These are phyloP conservation scores for Fusarium anthophilum DNA, from an alignment of 2,329 filamentous ascomycete species.

Conservation along the genomic window DNA sequence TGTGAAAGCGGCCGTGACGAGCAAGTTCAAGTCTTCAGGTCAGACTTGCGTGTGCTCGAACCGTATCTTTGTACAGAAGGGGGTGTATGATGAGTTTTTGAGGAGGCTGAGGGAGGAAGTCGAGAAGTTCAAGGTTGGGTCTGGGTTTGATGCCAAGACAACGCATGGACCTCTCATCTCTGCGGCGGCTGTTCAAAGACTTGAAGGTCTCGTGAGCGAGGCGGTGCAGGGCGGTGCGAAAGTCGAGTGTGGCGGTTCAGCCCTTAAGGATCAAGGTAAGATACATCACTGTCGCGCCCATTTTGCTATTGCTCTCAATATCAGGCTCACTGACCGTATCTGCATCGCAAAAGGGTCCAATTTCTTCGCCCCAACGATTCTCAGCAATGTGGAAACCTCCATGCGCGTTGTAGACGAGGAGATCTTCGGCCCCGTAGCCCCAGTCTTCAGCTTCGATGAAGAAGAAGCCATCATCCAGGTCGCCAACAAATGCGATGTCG, in stretches of 20 bases:
- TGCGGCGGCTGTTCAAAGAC: background rate
- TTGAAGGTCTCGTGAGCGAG: background rate
- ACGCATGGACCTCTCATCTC: constrained; percentile 68
- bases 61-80: constrained; percentile 76
- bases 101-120: constrained; percentile 62
- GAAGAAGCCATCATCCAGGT: constrained; percentile 59
- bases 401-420: constrained; percentile 70
- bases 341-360: constrained; percentile 50
- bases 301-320: background rate
- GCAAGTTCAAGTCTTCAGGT: constrained; percentile 88
- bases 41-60: constrained; percentile 92
- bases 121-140: constrained; percentile 63
- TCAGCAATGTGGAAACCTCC: constrained; percentile 65
- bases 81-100: constrained; percentile 76
- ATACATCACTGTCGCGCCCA: background rate
- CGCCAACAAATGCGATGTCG: constrained; percentile 71
- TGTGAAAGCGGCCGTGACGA: constrained; percentile 65
- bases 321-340: background rate
- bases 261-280: background rate
- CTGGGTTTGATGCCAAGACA: constrained; percentile 70
- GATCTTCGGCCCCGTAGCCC: constrained; percentile 71
- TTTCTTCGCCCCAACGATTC: constrained; percentile 76
- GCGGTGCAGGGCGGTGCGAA: background rate
- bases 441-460: constrained; percentile 70
- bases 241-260: background rate